A percentile compares a stretch with the other conserved stretches of the same genome.
phyloP scores from a whole-genome alignment of 371 early-diverging fungal species.

The Coemansia sp. region DNA sequence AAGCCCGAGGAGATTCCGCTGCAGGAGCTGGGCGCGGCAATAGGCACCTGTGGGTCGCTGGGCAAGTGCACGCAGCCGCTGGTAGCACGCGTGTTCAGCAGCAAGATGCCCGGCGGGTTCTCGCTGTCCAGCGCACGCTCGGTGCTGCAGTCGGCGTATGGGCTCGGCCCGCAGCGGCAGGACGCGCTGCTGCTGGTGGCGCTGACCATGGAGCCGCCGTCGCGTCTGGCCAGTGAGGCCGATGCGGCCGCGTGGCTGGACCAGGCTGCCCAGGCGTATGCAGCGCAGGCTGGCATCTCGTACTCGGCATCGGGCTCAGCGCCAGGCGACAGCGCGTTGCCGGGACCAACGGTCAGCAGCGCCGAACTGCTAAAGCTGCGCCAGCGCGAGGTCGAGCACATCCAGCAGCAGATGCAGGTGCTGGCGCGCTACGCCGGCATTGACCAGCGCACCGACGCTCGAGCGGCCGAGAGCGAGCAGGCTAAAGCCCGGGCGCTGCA shows the following conservation, averaged over 20 bases:
- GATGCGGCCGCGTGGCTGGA: constrained; percentile 89
- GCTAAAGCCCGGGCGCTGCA: constrained; percentile 65
- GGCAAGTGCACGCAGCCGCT: constrained; percentile 82
- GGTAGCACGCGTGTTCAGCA: constrained; percentile 77
- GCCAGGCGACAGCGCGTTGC: constrained; percentile 66
- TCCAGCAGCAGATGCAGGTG: constrained; percentile 72
- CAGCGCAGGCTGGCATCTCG: constrained; percentile 69
- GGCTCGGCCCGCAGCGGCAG: constrained; percentile 82
- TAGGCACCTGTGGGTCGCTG: constrained; percentile 66
- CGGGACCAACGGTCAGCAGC: constrained; percentile 63
- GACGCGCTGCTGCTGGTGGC: constrained; percentile 81
- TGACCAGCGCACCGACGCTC: constrained; percentile 77
- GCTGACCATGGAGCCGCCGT: constrained; percentile 81
- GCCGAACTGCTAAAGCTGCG: too few species aligned
- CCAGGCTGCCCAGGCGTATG: constrained; percentile 73
- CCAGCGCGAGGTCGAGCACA: too few species aligned
- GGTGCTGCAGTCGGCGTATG: constrained; percentile 69
- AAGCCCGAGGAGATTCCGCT: constrained; percentile 88
- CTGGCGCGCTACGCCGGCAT: constrained; percentile 82
- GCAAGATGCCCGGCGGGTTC: constrained; percentile 94
- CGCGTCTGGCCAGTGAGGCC: constrained; percentile 73
- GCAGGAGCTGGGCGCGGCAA: constrained; percentile 71
- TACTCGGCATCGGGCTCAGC: constrained; percentile 63
- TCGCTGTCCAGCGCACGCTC: constrained; percentile 77
- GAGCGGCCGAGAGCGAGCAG: constrained; percentile 62